Base-by-base conservation (phyloP, 345 rosid genomes). In the Lumnitzera littorea region DNA sequence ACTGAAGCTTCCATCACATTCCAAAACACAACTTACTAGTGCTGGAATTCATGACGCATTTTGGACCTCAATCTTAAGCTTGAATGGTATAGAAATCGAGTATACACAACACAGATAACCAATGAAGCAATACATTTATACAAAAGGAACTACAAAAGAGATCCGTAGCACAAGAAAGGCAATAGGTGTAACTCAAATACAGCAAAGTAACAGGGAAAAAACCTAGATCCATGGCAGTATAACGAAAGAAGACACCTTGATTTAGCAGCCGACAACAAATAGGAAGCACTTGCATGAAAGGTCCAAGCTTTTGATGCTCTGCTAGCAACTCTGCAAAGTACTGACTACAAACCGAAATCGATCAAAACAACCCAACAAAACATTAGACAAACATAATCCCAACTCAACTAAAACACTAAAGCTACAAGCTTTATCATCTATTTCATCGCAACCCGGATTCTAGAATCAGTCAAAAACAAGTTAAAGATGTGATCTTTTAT, bases 301-400 rank as follows among this genome's bases (percentile, higher is more conserved):
- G 99, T 64, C 90, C 91, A 69, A 94, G 85, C 96, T 94, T 94
- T 64, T 88, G 96, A 79, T 84, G 96, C 78, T 94, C 99, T n/a
- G 92, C 95, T 57, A 90, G 62, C 72, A 94, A 77, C 74, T 90
- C 97, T 65, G 96, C 57, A 72, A 94, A 73, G 85, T 88, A 88
- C 67, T 83, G 99, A 77, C 97, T 79, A 70, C 79, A 68, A 56
- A 53, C 43, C 51, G 62, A 58, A 63, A 66, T 63, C 56, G 55
- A 17, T 65, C 43, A 36, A 36, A 36, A 36, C 43, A 36, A 36
- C 43, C 7, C 43, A 36, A 36, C 67, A 74, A 58, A 74, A 76
- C 23, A 60, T 25, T 15, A 41, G 13, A 13, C 63, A 58, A 24
- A 10, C 31, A 55, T 36, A 58, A 36, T 17, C 51, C 31, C 23